Evolutionary conservation across 208 protist species (phyloP).

Genomic region (Strigomonas culicis): DNA sequence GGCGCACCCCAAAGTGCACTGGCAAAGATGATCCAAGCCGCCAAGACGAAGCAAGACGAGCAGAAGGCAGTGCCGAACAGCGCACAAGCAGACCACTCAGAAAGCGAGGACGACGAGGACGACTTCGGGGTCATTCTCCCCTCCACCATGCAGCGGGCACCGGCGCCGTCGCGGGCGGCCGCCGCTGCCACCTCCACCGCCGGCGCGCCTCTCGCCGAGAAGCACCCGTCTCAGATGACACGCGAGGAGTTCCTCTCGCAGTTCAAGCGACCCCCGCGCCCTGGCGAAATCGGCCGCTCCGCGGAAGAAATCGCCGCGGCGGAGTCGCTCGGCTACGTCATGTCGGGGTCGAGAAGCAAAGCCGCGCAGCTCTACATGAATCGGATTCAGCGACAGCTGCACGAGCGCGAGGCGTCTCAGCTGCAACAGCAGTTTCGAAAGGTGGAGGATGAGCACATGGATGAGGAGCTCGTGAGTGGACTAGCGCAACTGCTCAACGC

Average conservation of each 20-base stretch:
- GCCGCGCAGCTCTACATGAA: conserved; percentile 82
- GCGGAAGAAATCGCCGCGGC: conserved; percentile 76
- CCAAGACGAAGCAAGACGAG: conserved; percentile 36
- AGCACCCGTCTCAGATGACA: conserved; percentile 89
- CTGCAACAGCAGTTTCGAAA: conserved; percentile 86
- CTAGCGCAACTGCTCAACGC: conserved; percentile 46
- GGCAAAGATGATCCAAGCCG: conserved; percentile 42
- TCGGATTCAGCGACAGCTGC: conserved; percentile 83
- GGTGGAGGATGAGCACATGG: conserved; percentile 82
- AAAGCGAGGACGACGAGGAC: conserved; percentile 2
- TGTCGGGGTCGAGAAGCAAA: conserved; percentile 86
- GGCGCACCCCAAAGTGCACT: conserved; percentile 31
- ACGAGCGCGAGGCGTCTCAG: conserved; percentile 85
- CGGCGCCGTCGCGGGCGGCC: not conserved
- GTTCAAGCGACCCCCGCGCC: conserved; percentile 84
- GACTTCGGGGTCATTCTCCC: conserved; percentile 14
- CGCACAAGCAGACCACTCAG: not conserved
- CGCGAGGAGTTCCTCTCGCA: conserved; percentile 82
- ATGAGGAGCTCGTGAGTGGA: conserved; percentile 56
- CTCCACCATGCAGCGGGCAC: not conserved
- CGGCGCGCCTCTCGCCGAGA: conserved; percentile 12
- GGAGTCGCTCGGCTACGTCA: conserved; percentile 87
- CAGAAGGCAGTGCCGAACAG: not conserved
- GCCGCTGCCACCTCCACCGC: not conserved
- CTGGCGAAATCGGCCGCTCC: conserved; percentile 80